Evolutionary conservation across 805 yeast genomes (phyloP).

Genomic region (Nakazawaea anatomiae): DNA sequence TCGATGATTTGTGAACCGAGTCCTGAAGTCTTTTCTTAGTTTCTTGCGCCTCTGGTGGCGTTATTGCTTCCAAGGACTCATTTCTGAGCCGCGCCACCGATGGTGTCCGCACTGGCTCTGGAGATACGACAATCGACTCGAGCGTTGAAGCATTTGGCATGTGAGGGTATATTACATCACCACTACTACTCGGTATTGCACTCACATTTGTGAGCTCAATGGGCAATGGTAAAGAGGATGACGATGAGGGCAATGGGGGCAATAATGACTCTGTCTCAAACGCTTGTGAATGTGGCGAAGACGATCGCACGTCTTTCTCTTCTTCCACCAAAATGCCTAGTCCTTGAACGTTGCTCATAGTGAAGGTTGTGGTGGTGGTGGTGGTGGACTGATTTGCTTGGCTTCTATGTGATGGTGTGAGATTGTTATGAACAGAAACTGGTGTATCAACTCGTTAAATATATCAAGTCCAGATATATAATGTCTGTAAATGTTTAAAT

Average conservation of each 20-base stretch:
- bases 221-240: not conserved
- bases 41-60: too few relatives aligned
- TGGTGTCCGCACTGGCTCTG: not conserved
- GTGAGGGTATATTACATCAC: too few relatives aligned
- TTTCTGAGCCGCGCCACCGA: not conserved
- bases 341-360: not conserved
- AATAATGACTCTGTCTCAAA: not conserved
- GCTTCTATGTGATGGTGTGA: too few relatives aligned
- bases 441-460: too few relatives aligned
- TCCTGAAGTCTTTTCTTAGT: too few relatives aligned
- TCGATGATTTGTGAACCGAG: too few relatives aligned
- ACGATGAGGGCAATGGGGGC: slow-evolving; percentile 1
- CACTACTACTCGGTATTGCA: not conserved
- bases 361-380: not conserved
- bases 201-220: not conserved
- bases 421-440: too few relatives aligned
- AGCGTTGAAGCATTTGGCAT: too few relatives aligned
- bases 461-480: too few relatives aligned
- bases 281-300: not conserved
- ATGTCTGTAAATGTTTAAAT: too few relatives aligned
- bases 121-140: too few relatives aligned
- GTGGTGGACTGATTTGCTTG: too few relatives aligned
- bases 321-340: slow-evolving; percentile 3
- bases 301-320: not conserved
- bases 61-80: not conserved